Percentiles rank a stretch among this genome's conserved stretches.
Conservation (phyloP, 768 basidiomycete genomes). For the Panaeolus papilionaceus region DNA sequence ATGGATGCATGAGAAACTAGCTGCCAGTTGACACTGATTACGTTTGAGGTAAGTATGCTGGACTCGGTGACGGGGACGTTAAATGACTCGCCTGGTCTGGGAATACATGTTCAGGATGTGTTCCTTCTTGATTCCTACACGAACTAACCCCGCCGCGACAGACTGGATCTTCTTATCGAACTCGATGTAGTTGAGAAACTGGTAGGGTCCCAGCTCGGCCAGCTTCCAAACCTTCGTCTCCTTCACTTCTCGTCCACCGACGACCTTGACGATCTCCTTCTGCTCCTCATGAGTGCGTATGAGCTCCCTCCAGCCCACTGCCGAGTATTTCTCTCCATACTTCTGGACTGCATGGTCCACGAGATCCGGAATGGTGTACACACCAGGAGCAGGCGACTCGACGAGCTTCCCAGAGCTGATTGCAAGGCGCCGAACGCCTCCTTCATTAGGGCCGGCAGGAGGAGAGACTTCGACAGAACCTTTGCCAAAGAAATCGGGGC, state of each 20-base stretch:
- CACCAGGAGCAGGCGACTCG: constrained; percentile 61
- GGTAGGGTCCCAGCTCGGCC: constrained; percentile 79
- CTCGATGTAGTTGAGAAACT: constrained; percentile 72
- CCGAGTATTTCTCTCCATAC: constrained; percentile 62
- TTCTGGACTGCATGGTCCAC: constrained; percentile 69
- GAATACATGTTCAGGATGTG: constrained; percentile 86
- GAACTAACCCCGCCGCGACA: constrained; percentile 67
- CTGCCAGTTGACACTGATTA: constrained; percentile 75
- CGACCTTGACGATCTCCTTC: constrained; percentile 79
- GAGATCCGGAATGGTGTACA: constrained; percentile 77
- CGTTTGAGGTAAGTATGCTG: background rate
- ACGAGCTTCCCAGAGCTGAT: constrained; percentile 55
- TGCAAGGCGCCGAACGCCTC: constrained; percentile 58
- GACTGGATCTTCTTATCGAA: constrained; percentile 59
- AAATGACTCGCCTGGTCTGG: constrained; percentile 62
- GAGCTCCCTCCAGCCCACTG: constrained; percentile 74
- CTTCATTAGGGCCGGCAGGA: constrained; percentile 42
- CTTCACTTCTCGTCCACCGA: constrained; percentile 71
- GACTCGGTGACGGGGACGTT: background rate
- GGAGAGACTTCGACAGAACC: constrained; percentile 64
- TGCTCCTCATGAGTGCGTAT: constrained; percentile 70
- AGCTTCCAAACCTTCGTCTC: constrained; percentile 91
- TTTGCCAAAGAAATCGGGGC: constrained; percentile 24
- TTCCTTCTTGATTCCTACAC: constrained; percentile 62
- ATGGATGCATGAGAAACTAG: constrained; percentile 77